Percentiles rank a stretch among this genome's conserved stretches.
Evolutionary conservation across 2,329 filamentous ascomycete genomes (phyloP).

Genomic region (Arthroderma sp.): DNA sequence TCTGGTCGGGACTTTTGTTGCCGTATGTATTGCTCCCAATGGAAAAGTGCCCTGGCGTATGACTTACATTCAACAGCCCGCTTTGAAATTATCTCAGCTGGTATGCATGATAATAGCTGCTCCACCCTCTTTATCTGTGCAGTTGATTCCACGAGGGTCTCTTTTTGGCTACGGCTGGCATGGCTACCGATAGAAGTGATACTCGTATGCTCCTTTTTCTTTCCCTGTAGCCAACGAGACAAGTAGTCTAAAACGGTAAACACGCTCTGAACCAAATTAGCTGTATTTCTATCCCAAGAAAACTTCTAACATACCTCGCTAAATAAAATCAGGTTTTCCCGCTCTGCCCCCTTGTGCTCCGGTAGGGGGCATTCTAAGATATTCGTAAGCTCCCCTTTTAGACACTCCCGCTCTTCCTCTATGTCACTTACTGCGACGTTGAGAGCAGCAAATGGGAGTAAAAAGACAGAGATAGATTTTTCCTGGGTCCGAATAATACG

Average conservation of each 20-base stretch:
- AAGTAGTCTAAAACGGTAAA: conserved; percentile 88
- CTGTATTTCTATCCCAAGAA: not conserved
- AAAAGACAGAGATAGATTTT: conserved; percentile 70
- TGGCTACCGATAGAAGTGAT: conserved; percentile 21
- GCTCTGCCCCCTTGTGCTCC: conserved; percentile 44
- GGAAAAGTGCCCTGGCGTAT: conserved; percentile 81
- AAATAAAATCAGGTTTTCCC: conserved; percentile 68
- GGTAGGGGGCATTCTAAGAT: conserved; percentile 57
- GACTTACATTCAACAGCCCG: conserved; percentile 89
- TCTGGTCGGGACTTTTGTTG: conserved; percentile 38
- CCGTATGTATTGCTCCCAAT: conserved; percentile 83
- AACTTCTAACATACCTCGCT: conserved; percentile 56
- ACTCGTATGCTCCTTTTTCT: conserved; percentile 42
- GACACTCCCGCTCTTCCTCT: conserved; percentile 49
- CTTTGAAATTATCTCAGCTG: conserved; percentile 61
- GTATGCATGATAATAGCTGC: conserved; percentile 55
- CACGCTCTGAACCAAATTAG: conserved; percentile 49
- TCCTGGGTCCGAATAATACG: conserved; percentile 79
- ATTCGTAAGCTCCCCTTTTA: conserved; percentile 60
- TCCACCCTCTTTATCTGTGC: conserved; percentile 54
- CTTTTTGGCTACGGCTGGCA: conserved; percentile 21
- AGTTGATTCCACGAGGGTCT: conserved; percentile 20
- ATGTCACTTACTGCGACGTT: conserved; percentile 69
- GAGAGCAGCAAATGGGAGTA: conserved; percentile 75
- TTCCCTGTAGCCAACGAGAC: conserved; percentile 77